Percentiles rank a stretch among this genome's conserved stretches.
phyloP scores from a whole-genome alignment of 352 stramenopile species.

The Globisporangium irregulare region DNA sequence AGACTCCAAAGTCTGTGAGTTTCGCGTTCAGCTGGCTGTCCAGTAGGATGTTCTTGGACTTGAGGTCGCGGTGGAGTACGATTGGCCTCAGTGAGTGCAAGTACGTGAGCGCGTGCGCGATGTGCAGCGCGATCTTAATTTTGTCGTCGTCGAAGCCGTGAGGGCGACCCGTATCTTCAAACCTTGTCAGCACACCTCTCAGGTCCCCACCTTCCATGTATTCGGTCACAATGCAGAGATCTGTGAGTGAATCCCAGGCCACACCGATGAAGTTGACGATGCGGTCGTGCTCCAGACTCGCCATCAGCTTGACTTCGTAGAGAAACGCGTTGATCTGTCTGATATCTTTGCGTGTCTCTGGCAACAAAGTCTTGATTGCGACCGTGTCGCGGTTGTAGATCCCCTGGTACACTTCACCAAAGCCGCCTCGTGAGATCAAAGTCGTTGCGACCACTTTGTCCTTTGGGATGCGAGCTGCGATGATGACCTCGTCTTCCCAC shows the following conservation, averaged over 20 bases:
- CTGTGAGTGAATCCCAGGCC: conserved; percentile 46
- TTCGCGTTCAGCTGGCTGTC: conserved; percentile 40
- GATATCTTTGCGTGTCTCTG: conserved; percentile 24
- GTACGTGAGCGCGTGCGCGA: conserved; percentile 35
- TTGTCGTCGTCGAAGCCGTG: conserved; percentile 40
- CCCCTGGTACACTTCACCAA: conserved; percentile 39
- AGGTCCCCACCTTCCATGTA: conserved; percentile 46
- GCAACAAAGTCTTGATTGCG: conserved; percentile 42
- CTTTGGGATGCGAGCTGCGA: conserved; percentile 27
- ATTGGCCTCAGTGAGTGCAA: conserved; percentile 30
- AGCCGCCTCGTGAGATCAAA: conserved; percentile 34
- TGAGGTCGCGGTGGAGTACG: conserved; percentile 23
- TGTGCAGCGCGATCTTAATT: conserved; percentile 24
- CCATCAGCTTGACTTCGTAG: conserved; percentile 43
- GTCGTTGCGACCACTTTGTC: conserved; percentile 24
- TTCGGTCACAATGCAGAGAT: conserved; percentile 38
- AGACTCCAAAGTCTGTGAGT: conserved; percentile 59
- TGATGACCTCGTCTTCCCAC: conserved; percentile 40
- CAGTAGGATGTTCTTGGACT: conserved; percentile 20
- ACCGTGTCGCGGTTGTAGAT: conserved; percentile 35
- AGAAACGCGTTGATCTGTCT: conserved; percentile 38
- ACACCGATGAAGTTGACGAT: conserved; percentile 46
- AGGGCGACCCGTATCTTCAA: conserved; percentile 24
- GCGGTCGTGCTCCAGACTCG: conserved; percentile 30
- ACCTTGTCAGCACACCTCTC: conserved; percentile 27